Base-by-base conservation (phyloP, 345 rosid species). In the Eucalyptus viminalis region DNA sequence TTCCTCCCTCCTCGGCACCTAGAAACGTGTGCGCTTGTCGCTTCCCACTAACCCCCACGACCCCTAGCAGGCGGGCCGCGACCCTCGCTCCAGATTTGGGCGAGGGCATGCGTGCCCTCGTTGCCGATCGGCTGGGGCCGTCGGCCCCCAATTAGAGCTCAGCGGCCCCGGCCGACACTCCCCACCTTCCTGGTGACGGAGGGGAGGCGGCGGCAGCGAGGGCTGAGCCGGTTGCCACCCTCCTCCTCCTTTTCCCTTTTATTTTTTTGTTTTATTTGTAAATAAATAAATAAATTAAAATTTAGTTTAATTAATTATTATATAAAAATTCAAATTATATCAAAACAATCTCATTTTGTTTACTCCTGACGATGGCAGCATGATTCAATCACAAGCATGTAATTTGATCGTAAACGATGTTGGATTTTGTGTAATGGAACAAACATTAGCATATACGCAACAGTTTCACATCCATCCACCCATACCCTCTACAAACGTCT, bases 151-250 rank as follows among this genome's bases (percentile, higher is more conserved):
- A 2, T 1, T 0, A 16, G 0, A 17, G 54, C 54, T 51, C 4
- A 1, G 21, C 1, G 4, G 54, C 22, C 9, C 0, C 22, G 22
- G 22, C 1, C 0, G 2, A 51, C 22, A 53, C 4, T 51, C 9
- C 9, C 56, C 24, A 53, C 56, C 56, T 7, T 51, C 9, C 2
- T 0, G 2, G 2, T 3, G 56, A 51, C 0, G 9, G 9, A 51
- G 56, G 22, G 56, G 9, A 51, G 56, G 56, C 0, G 4, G 56
- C 4, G 4, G 22, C 8, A 0, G 8, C 3, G 4, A 15, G 53
- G 17, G 51, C 7, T 14, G 19, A 50, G 53, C 19, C 1, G 0
- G 22, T 21, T 8, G 4, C 54, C 54, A 49, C 49, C 49, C 49
- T 50, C 53, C 53, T 50, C 19, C 53, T 50, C 54, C 53, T 15